Evolutionary conservation across 2,329 filamentous ascomycete species (phyloP).

Genomic region (Sporothrix phasma): DNA sequence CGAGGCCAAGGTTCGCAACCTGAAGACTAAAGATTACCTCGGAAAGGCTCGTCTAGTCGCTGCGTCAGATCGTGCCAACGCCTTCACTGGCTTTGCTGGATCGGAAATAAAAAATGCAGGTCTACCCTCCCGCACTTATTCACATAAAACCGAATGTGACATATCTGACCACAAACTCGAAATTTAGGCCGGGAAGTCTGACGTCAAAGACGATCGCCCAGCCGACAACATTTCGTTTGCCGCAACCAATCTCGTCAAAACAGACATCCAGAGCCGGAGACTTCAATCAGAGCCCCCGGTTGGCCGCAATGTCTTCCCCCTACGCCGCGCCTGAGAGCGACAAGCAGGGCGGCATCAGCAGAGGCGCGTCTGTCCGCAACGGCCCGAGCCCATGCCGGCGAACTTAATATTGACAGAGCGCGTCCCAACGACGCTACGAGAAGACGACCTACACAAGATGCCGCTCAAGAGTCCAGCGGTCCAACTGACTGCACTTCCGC

Average conservation of each 20-base stretch:
- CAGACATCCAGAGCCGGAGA: slow-evolving; percentile 66
- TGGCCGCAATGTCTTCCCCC: slow-evolving; percentile 77
- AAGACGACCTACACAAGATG: slow-evolving; percentile 38
- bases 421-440: slow-evolving; percentile 45
- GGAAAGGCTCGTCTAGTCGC: slow-evolving; percentile 92
- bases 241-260: slow-evolving; percentile 85
- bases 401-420: slow-evolving; percentile 53
- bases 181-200: slow-evolving; percentile 38
- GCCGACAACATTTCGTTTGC: slow-evolving; percentile 81
- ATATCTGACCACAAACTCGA: background rate
- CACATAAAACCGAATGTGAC: no score
- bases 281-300: slow-evolving; percentile 79
- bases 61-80: slow-evolving; percentile 69
- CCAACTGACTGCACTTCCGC: slow-evolving; percentile 36
- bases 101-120: slow-evolving; percentile 66
- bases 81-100: slow-evolving; percentile 72
- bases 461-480: slow-evolving; percentile 28
- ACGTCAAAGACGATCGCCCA: slow-evolving; percentile 68
- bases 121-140: slow-evolving; percentile 8
- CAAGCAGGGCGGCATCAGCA: slow-evolving; percentile 38
- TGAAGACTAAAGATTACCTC: slow-evolving; percentile 95
- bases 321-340: slow-evolving; percentile 92
- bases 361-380: slow-evolving; percentile 51
- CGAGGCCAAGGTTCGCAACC: slow-evolving; percentile 94
- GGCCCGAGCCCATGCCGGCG: slow-evolving; percentile 49